Evolutionary conservation across 78 protist species (phyloP).

Genomic region (Mastigamoeba balamuthi): DNA sequence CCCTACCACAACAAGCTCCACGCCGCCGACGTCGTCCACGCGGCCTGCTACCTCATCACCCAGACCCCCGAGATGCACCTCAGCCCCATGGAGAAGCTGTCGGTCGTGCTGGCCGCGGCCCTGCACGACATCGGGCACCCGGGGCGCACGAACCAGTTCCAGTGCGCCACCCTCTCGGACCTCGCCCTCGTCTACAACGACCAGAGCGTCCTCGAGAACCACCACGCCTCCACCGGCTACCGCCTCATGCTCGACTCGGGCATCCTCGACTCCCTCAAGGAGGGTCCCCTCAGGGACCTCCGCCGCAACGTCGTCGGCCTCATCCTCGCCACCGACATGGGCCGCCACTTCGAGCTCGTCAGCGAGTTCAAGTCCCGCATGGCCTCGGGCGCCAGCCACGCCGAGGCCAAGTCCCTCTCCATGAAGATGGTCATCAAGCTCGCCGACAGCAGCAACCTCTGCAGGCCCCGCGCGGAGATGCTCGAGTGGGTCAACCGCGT

Average conservation of each 20-base stretch:
- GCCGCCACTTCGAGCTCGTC: neutral
- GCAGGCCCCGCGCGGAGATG: too few species aligned
- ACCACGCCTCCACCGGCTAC: constrained; percentile 1
- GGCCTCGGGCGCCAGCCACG: too few species aligned
- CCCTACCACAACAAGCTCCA: constrained; percentile 32
- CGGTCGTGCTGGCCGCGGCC: constrained; percentile 7
- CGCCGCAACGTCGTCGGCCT: neutral
- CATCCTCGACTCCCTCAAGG: neutral
- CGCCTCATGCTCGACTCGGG: neutral
- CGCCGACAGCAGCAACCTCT: too few species aligned
- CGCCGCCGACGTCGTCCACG: constrained; percentile 20
- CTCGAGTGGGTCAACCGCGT: too few species aligned
- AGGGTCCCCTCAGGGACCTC: neutral
- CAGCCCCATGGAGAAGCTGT: neutral
- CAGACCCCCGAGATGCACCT: neutral
- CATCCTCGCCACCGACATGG: constrained; percentile 9
- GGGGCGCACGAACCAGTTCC: neutral
- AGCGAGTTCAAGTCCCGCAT: neutral
- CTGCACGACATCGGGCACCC: constrained; percentile 23
- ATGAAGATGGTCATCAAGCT: too few species aligned
- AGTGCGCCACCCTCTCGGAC: neutral
- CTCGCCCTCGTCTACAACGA: constrained; percentile 23
- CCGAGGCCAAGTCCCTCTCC: too few species aligned
- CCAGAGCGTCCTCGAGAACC: constrained; percentile 5
- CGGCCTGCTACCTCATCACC: neutral